These are phyloP conservation scores for Fusarium torreyae DNA, from an alignment of 2,329 filamentous ascomycete genomes.

Conservation along the genomic window DNA sequence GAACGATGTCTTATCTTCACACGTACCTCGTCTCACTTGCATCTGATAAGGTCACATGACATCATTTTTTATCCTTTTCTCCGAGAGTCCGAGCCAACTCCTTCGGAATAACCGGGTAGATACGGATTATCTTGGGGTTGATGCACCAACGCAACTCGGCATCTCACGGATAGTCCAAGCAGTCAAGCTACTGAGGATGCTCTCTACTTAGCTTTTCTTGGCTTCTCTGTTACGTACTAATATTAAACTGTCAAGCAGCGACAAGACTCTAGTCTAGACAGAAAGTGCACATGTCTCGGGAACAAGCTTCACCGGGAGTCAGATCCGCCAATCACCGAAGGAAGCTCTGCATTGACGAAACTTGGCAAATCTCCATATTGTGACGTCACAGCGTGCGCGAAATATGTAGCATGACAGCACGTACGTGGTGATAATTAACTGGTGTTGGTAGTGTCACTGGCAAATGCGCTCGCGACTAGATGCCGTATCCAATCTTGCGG, in stretches of 20 bases:
- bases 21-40: background rate
- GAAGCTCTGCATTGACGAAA: background rate
- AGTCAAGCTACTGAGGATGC: too few species aligned
- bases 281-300: conserved; percentile 8
- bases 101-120: background rate
- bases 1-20: background rate
- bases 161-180: too few species aligned
- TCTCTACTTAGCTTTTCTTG: background rate
- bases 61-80: background rate
- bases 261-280: conserved; percentile 18
- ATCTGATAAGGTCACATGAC: background rate
- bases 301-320: conserved; percentile 18
- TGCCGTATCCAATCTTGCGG: conserved; percentile 15
- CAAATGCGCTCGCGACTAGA: background rate
- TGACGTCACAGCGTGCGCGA: conserved; percentile 26
- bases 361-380: conserved; percentile 20
- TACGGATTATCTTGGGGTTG: background rate
- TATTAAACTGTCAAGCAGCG: conserved; percentile 27
- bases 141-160: too few species aligned
- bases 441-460: background rate
- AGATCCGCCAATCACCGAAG: conserved; percentile 15
- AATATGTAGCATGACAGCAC: conserved; percentile 26
- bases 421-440: background rate
- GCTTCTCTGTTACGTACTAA: conserved; percentile 3
- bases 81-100: conserved; percentile 6